Conservation (phyloP, 352 stramenopile species). For the Globisporangium echinulatum region DNA sequence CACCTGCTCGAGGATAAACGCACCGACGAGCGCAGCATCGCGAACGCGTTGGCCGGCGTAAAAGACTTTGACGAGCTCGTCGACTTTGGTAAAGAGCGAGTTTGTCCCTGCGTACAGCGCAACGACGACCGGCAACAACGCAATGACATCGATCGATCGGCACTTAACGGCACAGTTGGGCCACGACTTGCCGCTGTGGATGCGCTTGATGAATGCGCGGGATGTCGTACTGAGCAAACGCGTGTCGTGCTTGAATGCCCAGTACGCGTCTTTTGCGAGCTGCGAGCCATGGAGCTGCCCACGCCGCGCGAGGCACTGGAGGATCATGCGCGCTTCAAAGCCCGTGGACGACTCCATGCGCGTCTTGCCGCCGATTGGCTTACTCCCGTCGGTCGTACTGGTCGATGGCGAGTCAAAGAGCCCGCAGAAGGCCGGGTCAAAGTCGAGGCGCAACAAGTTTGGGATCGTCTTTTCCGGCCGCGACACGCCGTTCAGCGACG, state of each 20-base stretch:
- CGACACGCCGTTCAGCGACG: constrained; percentile 69
- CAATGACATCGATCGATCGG: constrained; percentile 72
- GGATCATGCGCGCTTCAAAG: constrained; percentile 69
- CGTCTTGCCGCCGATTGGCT: constrained; percentile 4
- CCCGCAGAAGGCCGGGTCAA: constrained; percentile 73
- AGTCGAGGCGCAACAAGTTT: constrained; percentile 63
- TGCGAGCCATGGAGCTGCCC: constrained; percentile 66
- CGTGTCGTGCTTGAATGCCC: constrained; percentile 78
- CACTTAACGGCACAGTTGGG: constrained; percentile 72
- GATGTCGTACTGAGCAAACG: constrained; percentile 62
- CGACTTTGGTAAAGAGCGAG: constrained; percentile 72
- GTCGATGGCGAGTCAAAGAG: constrained; percentile 32
- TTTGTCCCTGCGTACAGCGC: constrained; percentile 75
- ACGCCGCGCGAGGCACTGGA: constrained; percentile 65
- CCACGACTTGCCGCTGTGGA: constrained; percentile 63
- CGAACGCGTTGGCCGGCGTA: constrained; percentile 66
- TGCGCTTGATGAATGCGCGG: constrained; percentile 69
- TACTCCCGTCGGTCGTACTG: too few relatives aligned
- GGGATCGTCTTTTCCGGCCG: constrained; percentile 76
- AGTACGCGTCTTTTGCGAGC: constrained; percentile 75
- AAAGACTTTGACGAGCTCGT: constrained; percentile 76
- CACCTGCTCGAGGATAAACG: constrained; percentile 76
- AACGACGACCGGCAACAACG: constrained; percentile 67
- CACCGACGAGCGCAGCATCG: constrained; percentile 60
- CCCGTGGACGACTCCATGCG: constrained; percentile 73